Evolutionary conservation across 352 stramenopile species (phyloP).

Genomic region (Globisporangium rhizosaccharum): DNA sequence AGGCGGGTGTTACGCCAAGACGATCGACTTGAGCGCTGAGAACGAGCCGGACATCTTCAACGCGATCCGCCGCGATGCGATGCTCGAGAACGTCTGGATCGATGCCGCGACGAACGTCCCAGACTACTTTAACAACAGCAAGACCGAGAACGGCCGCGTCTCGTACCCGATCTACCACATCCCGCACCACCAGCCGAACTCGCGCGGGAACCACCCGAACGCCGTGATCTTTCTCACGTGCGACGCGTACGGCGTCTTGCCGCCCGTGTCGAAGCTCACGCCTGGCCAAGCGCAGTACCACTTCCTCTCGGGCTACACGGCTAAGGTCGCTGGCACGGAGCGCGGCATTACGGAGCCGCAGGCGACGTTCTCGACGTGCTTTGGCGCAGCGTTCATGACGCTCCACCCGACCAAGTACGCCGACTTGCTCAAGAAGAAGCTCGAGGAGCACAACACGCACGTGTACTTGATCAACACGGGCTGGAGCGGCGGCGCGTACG

Average conservation of each 20-base stretch:
- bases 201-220: constrained; percentile 91
- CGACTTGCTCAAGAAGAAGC: constrained; percentile 95
- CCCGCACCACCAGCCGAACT: constrained; percentile 87
- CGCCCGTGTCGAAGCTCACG: constrained; percentile 93
- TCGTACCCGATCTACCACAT: constrained; percentile 99
- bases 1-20: constrained; percentile 99
- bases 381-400: constrained; percentile 96
- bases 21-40: constrained; percentile 94
- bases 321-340: constrained; percentile 98
- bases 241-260: constrained; percentile 97
- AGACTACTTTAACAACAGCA: constrained; percentile 95
- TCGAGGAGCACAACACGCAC: constrained; percentile 91
- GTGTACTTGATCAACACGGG: constrained; percentile 98
- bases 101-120: constrained; percentile 62
- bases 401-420: constrained; percentile 97
- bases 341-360: constrained; percentile 94
- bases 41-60: constrained; percentile 98
- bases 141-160: constrained; percentile 98
- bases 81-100: constrained; percentile 96
- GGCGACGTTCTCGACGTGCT: constrained; percentile 96
- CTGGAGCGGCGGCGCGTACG: constrained; percentile 95
- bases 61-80: constrained; percentile 94
- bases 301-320: constrained; percentile 98
- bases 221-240: constrained; percentile 98
- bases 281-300: constrained; percentile 97